Conservation (phyloP, 129 eudicot species). For the Helichrysum umbraculigerum region DNA sequence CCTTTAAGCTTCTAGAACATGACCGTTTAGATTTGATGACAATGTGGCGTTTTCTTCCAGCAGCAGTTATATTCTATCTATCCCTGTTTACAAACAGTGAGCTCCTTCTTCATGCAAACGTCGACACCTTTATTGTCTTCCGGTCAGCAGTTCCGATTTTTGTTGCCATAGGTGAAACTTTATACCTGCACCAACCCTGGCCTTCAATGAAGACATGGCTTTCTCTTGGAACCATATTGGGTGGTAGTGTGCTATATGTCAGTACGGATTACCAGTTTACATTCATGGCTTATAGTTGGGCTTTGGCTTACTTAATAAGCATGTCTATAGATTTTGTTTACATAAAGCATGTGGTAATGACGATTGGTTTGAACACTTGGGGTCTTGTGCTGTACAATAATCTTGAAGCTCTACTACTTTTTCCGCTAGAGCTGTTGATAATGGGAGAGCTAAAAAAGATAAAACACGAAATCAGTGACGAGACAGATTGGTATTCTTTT, state of each 20-base stretch:
- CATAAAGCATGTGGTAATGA: slow-evolving; percentile 98
- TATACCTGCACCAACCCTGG: slow-evolving; percentile 93
- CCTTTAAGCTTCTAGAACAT: slow-evolving; percentile 68
- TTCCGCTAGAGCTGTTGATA: slow-evolving; percentile 84
- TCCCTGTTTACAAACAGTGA: slow-evolving; percentile 97
- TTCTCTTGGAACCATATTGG: slow-evolving; percentile 83
- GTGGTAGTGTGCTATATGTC: slow-evolving; percentile 87
- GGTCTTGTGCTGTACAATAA: slow-evolving; percentile 95
- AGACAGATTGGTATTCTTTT: slow-evolving; percentile 86
- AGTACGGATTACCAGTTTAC: slow-evolving; percentile 94
- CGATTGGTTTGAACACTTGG: slow-evolving; percentile 96
- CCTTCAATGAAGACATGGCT: slow-evolving; percentile 85
- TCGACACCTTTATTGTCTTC: slow-evolving; percentile 90
- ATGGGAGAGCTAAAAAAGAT: slow-evolving; percentile 98
- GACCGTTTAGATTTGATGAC: slow-evolving; percentile 72
- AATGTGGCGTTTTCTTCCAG: slow-evolving; percentile 95
- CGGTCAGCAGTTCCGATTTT: slow-evolving; percentile 93
- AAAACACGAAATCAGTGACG: slow-evolving; percentile 75
- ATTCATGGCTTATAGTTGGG: slow-evolving; percentile 89
- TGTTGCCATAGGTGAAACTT: slow-evolving; percentile 94
- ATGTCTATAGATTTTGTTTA: slow-evolving; percentile 98
- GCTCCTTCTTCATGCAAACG: slow-evolving; percentile 97
- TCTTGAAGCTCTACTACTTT: slow-evolving; percentile 88
- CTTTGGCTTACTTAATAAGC: slow-evolving; percentile 84
- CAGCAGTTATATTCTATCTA: slow-evolving; percentile 81